Base-by-base conservation (phyloP, 2,329 filamentous ascomycete genomes). In the Cladosporium sp. region DNA sequence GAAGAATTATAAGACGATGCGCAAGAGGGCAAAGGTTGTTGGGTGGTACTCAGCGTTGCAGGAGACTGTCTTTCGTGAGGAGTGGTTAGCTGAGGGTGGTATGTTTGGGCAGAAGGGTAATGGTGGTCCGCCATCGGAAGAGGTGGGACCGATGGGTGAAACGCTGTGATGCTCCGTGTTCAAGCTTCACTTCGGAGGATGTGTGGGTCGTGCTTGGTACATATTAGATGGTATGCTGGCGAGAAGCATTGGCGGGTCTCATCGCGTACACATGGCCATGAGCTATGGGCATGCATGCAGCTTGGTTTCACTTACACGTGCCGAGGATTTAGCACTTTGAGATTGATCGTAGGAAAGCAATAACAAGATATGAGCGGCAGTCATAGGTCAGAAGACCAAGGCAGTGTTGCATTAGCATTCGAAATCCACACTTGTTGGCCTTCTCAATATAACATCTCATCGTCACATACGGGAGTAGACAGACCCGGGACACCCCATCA, bases 141-240 rank as follows among this genome's bases (percentile, higher is more conserved):
- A 18, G 11, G 28, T 52, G 28, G 59, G 59, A 31, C 59, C 59
- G 18, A 53, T 31, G 46, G 59, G 46, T 18, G 59, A 62, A 21
- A 35, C 40, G n/a, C 6, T 46, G 8, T 46, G 40, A 21, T 18
- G 35, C 35, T 18, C 35, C 14, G 3, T 18, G 5, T 40, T 12
- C 7, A n/a, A 21, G 40, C 40, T 46, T 21, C n/a, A 46, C 40
- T 23, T 46, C 8, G 7, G n/a, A 2, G 40, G 7, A 21, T 26
- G 21, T 18, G 10, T 8, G 7, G 12, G 18, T 4, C 8, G 18
- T 44, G 6, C 1, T 44, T 46, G n/a, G 8, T 46, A 46, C n/a
- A 12, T 12, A n/a, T 23, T 3, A 12, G 8, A 46, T 46, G 40
- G 40, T n/a, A 23, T 46, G n/a, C n/a, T 11, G n/a, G n/a, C 8